Percentiles rank a stretch among this genome's conserved stretches.
Evolutionary conservation across 1,139 yeast genomes (phyloP).

Genomic region (Geotrichum histeridarum): DNA sequence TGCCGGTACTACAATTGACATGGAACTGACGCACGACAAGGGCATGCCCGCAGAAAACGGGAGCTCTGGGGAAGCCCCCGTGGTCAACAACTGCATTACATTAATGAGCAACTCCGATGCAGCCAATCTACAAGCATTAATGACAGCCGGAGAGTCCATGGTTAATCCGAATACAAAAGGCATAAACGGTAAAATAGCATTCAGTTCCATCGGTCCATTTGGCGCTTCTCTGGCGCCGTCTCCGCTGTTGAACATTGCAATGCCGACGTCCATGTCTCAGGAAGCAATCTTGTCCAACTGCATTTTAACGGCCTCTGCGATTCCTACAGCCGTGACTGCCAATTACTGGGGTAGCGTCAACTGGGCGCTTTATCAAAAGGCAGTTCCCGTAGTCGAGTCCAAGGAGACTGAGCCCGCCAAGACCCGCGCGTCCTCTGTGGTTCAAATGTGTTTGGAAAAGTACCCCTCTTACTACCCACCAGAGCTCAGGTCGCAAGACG

Average conservation of each 20-base stretch:
- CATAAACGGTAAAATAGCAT: constrained; percentile 10
- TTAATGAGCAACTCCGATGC: constrained; percentile 11
- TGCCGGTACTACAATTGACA: constrained; percentile 43
- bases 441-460: constrained; percentile 21
- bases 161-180: constrained; percentile 8
- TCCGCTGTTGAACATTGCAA: constrained; percentile 53
- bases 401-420: neutral
- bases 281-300: constrained; percentile 65
- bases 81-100: neutral
- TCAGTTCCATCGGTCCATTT: constrained; percentile 30
- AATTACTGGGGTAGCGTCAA: constrained; percentile 91
- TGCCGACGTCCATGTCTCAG: constrained; percentile 68
- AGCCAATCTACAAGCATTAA: constrained; percentile 17
- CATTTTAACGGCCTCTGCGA: constrained; percentile 51
- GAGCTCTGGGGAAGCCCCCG: neutral
- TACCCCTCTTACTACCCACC: constrained; percentile 67
- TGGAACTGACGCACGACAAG: constrained; percentile 19
- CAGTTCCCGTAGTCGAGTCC: neutral
- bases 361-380: constrained; percentile 31
- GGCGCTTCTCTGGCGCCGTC: constrained; percentile 34
- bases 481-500: constrained; percentile 57
- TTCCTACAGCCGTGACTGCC: constrained; percentile 82
- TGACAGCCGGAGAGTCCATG: constrained; percentile 21
- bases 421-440: constrained; percentile 8
- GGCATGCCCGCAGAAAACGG: constrained; percentile 11